Conservation (phyloP, 495 filamentous ascomycete genomes). For the Poronia punctata region DNA sequence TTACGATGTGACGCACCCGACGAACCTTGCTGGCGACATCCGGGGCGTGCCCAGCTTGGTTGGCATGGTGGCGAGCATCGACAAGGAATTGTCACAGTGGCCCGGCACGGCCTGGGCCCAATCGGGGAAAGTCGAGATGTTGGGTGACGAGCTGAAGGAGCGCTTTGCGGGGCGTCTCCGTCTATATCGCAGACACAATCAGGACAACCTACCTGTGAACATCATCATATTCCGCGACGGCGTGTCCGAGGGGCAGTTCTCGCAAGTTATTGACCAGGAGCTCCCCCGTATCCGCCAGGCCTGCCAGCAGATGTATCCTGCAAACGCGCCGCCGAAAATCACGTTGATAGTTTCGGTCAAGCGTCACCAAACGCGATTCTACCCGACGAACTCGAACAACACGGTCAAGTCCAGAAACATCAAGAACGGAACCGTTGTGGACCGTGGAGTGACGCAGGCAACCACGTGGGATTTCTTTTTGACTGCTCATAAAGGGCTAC, state of each 20-base stretch:
- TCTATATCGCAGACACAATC: constrained; percentile 52
- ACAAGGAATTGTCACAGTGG: constrained; percentile 59
- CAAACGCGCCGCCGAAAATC: constrained; percentile 45
- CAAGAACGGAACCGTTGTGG: constrained; percentile 73
- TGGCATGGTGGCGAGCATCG: constrained; percentile 64
- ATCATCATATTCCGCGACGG: constrained; percentile 89
- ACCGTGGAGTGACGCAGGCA: constrained; percentile 73
- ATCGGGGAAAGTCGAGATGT: constrained; percentile 48
- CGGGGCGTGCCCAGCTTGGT: constrained; percentile 58
- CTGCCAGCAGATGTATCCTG: constrained; percentile 51
- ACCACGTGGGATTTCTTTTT: constrained; percentile 81
- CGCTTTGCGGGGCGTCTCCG: constrained; percentile 54
- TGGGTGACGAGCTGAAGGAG: constrained; percentile 46
- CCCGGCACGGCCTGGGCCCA: constrained; percentile 58
- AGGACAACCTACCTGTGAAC: constrained; percentile 52
- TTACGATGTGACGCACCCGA: constrained; percentile 85
- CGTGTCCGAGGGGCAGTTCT: constrained; percentile 80
- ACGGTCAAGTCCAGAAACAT: constrained; percentile 53
- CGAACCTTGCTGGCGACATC: constrained; percentile 54
- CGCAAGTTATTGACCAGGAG: constrained; percentile 50
- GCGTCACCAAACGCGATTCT: constrained; percentile 89
- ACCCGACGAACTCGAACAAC: constrained; percentile 45
- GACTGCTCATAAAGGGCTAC: constrained; percentile 74
- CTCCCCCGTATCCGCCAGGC: constrained; percentile 42
- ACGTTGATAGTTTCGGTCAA: constrained; percentile 70